Percentiles rank a stretch among this genome's conserved stretches.
phyloP scores from a whole-genome alignment of 331 rosid genomes.

The Saraca asoca region DNA sequence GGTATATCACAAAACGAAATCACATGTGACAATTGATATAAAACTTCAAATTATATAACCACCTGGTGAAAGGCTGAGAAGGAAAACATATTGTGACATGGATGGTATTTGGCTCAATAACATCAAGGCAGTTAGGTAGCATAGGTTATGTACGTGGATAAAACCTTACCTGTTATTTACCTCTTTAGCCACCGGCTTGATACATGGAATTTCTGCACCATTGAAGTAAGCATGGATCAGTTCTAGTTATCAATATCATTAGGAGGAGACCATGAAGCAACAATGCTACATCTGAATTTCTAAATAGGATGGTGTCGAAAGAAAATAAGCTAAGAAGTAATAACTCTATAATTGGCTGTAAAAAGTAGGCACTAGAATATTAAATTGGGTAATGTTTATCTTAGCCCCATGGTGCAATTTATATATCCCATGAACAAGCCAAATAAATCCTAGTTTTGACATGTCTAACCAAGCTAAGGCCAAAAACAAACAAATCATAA shows the following conservation, averaged over 20 bases:
- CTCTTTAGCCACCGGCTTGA: background rate
- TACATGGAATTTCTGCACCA: background rate
- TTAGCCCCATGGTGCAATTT: constrained; percentile 1
- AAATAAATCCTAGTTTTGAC: constrained; percentile 20
- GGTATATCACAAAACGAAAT: constrained; percentile 20
- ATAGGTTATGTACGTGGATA: background rate
- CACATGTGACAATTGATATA: background rate
- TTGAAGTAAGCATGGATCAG: constrained; percentile 33
- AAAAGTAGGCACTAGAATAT: background rate
- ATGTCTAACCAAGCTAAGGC: background rate
- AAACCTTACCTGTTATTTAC: constrained; percentile 50
- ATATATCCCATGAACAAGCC: constrained; percentile 17
- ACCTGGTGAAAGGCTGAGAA: background rate
- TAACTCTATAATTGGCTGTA: background rate
- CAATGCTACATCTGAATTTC: background rate
- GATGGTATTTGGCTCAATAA: background rate
- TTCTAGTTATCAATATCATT: constrained; percentile 11
- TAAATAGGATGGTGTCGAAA: background rate
- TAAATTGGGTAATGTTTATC: background rate
- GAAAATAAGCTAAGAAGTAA: too few species aligned
- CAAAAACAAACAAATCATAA: background rate
- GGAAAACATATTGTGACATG: constrained; percentile 13
- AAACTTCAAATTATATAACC: constrained; percentile 27
- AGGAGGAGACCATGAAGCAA: background rate
- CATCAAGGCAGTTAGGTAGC: constrained; percentile 7